Conservation (phyloP, 345 rosid genomes). For the Bruguiera gymnorhiza region DNA sequence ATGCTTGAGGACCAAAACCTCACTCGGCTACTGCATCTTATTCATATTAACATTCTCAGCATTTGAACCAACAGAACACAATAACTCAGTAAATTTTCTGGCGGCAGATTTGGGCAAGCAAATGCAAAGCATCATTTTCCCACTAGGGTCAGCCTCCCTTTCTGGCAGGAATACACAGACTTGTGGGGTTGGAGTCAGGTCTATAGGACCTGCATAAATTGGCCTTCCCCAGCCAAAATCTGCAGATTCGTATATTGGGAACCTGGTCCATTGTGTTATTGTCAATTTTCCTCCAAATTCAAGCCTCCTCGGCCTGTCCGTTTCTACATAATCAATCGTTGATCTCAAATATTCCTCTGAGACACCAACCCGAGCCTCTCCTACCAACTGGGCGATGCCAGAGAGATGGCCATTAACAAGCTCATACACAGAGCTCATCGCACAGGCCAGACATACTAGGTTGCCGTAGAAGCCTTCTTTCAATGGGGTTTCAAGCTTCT, state of each 20-base stretch:
- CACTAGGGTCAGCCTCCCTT: conserved; percentile 49
- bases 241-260: conserved; percentile 69
- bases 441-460: conserved; percentile 78
- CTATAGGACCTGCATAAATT: conserved; percentile 75
- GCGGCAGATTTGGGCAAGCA: conserved; percentile 76
- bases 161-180: conserved; percentile 81
- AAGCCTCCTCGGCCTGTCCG: conserved; percentile 62
- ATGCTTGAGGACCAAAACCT: background rate
- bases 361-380: conserved; percentile 54
- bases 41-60: background rate
- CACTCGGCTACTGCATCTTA: background rate
- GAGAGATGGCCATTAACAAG: conserved; percentile 48
- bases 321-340: conserved; percentile 61
- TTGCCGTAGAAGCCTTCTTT: conserved; percentile 78
- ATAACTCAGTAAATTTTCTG: conserved; percentile 40
- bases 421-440: conserved; percentile 52
- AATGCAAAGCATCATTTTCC: conserved; percentile 64
- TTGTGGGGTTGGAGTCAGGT: conserved; percentile 88
- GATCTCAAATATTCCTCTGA: conserved; percentile 79
- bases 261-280: conserved; percentile 91
- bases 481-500: conserved; percentile 53
- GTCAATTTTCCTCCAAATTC: conserved; percentile 89
- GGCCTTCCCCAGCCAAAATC: conserved; percentile 96
- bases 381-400: conserved; percentile 50
- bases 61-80: conserved; percentile 33